A percentile compares a stretch with the other conserved stretches of the same genome.
Conservation (phyloP, 208 protist species). For the Leishmania amazonensis region DNA sequence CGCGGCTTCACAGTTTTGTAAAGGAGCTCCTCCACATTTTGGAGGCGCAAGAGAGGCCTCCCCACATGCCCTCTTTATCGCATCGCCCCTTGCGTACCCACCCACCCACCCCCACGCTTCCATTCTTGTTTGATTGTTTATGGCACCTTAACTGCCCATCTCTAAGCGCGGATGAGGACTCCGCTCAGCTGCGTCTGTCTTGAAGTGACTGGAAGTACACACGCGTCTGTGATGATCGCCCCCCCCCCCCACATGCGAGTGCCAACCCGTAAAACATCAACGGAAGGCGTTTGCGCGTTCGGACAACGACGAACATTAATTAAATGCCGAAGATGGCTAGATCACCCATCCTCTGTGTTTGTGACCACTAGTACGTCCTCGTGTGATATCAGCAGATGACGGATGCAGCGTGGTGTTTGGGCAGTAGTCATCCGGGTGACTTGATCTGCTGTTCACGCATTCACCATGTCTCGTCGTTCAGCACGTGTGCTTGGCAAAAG, state of each 20-base stretch:
- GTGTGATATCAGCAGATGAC: neutral
- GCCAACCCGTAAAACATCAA: neutral
- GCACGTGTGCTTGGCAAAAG: neutral
- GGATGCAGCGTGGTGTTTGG: neutral
- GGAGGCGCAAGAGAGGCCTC: neutral
- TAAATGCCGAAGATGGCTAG: neutral
- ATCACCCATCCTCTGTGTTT: neutral
- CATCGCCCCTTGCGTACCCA: neutral
- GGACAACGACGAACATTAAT: neutral
- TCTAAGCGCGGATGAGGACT: neutral
- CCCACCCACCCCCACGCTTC: neutral
- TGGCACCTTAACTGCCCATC: neutral
- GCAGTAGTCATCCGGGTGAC: neutral
- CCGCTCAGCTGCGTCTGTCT: neutral
- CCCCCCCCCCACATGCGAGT: neutral
- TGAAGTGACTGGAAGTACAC: neutral
- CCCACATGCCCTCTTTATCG: neutral
- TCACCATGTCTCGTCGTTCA: neutral
- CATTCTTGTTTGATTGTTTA: neutral
- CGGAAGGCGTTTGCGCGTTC: neutral
- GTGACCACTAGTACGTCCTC: neutral
- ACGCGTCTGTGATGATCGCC: neutral
- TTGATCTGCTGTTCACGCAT: neutral
- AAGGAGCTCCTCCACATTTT: neutral
- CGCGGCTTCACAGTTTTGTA: neutral